These are phyloP conservation scores for Argentina anserina DNA, from an alignment of 306 rosid species.

Conservation along the genomic window DNA sequence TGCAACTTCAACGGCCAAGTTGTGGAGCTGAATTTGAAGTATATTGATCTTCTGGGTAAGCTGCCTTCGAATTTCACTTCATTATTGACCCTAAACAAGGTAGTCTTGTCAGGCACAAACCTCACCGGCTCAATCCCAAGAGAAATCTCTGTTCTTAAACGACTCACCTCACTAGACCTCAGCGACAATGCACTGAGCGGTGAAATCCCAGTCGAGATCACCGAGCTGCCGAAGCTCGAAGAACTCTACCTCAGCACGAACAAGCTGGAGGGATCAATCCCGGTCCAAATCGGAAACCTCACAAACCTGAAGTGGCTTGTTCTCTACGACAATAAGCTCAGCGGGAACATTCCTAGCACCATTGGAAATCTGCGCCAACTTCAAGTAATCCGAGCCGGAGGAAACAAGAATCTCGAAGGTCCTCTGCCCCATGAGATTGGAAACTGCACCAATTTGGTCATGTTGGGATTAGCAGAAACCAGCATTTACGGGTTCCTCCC, in stretches of 20 bases:
- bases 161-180: conserved; percentile 50
- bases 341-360: conserved; percentile 57
- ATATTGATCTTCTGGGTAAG: conserved; percentile 64
- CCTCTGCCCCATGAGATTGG: conserved; percentile 66
- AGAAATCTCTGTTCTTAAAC: conserved; percentile 42
- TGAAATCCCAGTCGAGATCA: conserved; percentile 60
- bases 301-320: conserved; percentile 41
- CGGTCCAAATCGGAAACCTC: conserved; percentile 64
- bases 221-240: conserved; percentile 45
- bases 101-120: conserved; percentile 65
- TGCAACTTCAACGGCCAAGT: conserved; percentile 59
- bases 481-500: conserved; percentile 75
- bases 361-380: conserved; percentile 55
- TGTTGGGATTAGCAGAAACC: conserved; percentile 84
- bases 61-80: conserved; percentile 60
- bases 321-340: conserved; percentile 64
- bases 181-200: conserved; percentile 75
- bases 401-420: conserved; percentile 81
- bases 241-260: conserved; percentile 67
- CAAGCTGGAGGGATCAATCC: conserved; percentile 57
- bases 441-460: conserved; percentile 55
- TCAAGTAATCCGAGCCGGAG: conserved; percentile 74
- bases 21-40: conserved; percentile 51
- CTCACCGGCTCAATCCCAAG: conserved; percentile 82
- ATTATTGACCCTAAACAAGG: conserved; percentile 45